phyloP scores from a whole-genome alignment of 805 yeast genomes.

The Maudiozyma bulderi region DNA sequence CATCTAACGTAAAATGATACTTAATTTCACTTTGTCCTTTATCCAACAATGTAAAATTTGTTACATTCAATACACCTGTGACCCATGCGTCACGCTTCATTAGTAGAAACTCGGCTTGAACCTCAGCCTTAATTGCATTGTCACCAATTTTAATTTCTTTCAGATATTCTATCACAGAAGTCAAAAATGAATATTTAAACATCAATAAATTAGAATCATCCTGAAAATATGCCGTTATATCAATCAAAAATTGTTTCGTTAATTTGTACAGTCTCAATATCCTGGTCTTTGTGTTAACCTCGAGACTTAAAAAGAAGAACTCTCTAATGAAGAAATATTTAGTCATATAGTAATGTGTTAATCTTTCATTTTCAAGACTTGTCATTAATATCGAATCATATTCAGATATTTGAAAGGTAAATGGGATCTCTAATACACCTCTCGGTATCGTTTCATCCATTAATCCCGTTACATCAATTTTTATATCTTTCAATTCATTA shows the following conservation, averaged over 20 bases:
- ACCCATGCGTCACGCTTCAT: conserved; percentile 32
- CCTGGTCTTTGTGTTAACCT: conserved; percentile 5
- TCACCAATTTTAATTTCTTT: conserved; percentile 4
- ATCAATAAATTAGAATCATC: conserved; percentile 10
- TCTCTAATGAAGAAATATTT: conserved; percentile 19
- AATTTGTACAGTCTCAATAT: conserved; percentile 9
- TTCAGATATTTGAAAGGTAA: conserved; percentile 5
- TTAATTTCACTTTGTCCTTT: background rate
- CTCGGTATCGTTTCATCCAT: conserved; percentile 3
- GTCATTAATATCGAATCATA: conserved; percentile 6
- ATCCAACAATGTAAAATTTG: conserved; percentile 10
- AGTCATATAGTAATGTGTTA: conserved; percentile 12
- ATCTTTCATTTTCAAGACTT: conserved; percentile 9
- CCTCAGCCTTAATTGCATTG: conserved; percentile 13
- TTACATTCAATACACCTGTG: conserved; percentile 15
- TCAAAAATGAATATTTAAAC: conserved; percentile 17
- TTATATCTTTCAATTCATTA: conserved; percentile 11
- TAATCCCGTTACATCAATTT: conserved; percentile 8
- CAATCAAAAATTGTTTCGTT: conserved; percentile 10
- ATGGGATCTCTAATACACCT: conserved; percentile 20
- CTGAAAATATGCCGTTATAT: conserved; percentile 8
- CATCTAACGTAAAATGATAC: conserved; percentile 8
- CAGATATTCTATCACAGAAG: conserved; percentile 8
- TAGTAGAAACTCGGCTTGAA: conserved; percentile 34
- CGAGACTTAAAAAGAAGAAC: conserved; percentile 12